Evolutionary conservation across 139 green algal species (phyloP), one percentile per base, ranked within the genome.

Genomic region (Ettlia oleoabundans): DNA sequence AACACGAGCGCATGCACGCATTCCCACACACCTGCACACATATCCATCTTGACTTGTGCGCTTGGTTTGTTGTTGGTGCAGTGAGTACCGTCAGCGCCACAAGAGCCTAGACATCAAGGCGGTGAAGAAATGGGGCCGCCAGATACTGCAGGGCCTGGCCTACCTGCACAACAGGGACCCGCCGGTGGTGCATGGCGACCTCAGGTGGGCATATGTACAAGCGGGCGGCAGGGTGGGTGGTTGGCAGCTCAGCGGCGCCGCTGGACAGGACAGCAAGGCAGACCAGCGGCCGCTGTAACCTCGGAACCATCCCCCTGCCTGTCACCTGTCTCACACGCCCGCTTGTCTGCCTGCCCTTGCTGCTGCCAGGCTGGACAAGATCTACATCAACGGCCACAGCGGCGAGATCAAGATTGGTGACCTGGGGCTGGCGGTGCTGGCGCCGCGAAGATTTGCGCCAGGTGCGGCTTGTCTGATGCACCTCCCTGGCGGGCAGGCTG

Each of bases 341-440:
- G 21, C 40, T 73, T 1, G 35, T 43, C 4, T 30, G 38, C 40
- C 3, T 15, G 10, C 67, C 41, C 2, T 13, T 40, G 43, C 47
- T 47, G 18, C 72, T 2, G 19, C 38, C 53, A 82, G 76, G 38
- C 75, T 71, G 51, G 85, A 89, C 82, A 97, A 97, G 85, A 95
- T 98, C 68, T 98, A 97, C 82, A 94, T 98, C 81, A 97, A 98
- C 86, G 94, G 94, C 18, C 91, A 97, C 90, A 93, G 85, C 69
- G 95, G 94, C 0, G 94, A 98, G 82, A 96, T 98, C 85, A 98
- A 98, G 86, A 98, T 98, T 79, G 95, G 95, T 2, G 95, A 98
- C 87, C 82, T 98, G 41, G 95, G 95, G 28, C 80, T 98, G 58
- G 90, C 92, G 2, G 96, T 94, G 47, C 90, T 98, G 80, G 87